These are phyloP conservation scores for Apiotrichum montevideense DNA, from an alignment of 1,284 basidiomycete genomes.

Conservation along the genomic window DNA sequence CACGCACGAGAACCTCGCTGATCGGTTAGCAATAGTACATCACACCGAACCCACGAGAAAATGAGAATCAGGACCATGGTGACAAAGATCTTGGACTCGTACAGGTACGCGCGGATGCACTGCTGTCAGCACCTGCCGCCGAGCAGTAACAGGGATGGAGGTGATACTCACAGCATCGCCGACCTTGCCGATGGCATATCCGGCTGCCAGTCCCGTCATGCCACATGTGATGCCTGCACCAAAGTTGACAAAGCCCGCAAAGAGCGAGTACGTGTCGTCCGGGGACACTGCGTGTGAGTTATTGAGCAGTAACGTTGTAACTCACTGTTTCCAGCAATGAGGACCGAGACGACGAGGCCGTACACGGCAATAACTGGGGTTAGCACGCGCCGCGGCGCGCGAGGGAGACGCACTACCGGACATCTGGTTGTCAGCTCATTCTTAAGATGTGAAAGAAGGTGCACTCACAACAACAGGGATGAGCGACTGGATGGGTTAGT, in stretches of 20 bases:
- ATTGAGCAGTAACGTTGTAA: slow-evolving; percentile 20
- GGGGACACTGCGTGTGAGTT: slow-evolving; percentile 55
- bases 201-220: slow-evolving; percentile 77
- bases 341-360: slow-evolving; percentile 55
- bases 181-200: slow-evolving; percentile 94
- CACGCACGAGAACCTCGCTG: slow-evolving; percentile 36
- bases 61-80: slow-evolving; percentile 57
- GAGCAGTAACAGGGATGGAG: background rate
- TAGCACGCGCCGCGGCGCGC: slow-evolving; percentile 20
- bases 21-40: background rate
- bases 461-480: slow-evolving; percentile 59
- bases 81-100: slow-evolving; percentile 65
- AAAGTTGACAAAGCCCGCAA: slow-evolving; percentile 87
- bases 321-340: slow-evolving; percentile 60
- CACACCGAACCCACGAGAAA: slow-evolving; percentile 45
- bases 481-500: slow-evolving; percentile 9
- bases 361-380: slow-evolving; percentile 51
- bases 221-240: slow-evolving; percentile 69
- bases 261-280: slow-evolving; percentile 52
- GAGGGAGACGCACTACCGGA: slow-evolving; percentile 56
- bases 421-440: slow-evolving; percentile 50
- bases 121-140: slow-evolving; percentile 16
- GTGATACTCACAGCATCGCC: slow-evolving; percentile 72
- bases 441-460: background rate
- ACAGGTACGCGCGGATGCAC: slow-evolving; percentile 52